A percentile compares a stretch with the other conserved stretches of the same genome.
Conservation (phyloP, 352 stramenopile species). For the Ophiocytium majus region DNA sequence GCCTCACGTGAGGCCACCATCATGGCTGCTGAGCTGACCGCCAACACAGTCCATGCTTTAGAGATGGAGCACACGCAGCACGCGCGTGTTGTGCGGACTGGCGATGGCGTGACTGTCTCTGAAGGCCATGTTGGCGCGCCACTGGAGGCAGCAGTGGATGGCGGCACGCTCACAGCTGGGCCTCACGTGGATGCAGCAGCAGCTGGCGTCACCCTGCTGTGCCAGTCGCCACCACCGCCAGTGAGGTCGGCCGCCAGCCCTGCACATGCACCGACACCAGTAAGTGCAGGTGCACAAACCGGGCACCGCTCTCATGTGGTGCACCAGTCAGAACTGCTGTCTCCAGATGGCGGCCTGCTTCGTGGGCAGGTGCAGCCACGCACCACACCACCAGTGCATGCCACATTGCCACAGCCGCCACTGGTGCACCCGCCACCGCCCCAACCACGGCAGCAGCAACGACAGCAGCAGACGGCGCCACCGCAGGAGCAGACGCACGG, state of each 20-base stretch:
- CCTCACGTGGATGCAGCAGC: not conserved
- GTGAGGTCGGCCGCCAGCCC: no score
- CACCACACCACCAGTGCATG: no score
- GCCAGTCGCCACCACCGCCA: not conserved
- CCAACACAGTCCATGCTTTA: constrained; percentile 46
- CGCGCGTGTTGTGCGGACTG: not conserved
- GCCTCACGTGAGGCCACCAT: constrained; percentile 44
- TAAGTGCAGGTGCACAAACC: not conserved
- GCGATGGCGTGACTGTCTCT: no score
- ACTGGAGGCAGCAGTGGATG: not conserved
- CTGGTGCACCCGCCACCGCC: no score
- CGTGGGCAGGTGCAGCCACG: no score
- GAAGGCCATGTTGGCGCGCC: not conserved
- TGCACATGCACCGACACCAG: not conserved
- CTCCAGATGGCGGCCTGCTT: not conserved
- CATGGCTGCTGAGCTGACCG: constrained; percentile 49
- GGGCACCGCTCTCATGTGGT: not conserved
- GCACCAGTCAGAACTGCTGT: not conserved
- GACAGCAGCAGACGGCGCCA: not conserved
- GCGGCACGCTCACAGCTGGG: not conserved
- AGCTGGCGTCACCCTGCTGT: not conserved
- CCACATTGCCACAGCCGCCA: no score
- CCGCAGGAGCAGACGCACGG: not conserved
- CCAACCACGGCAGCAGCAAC: not conserved
- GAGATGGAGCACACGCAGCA: constrained; percentile 45